These are phyloP conservation scores for Trypanosoma lewisi DNA, from an alignment of 208 protist genomes.

Conservation along the genomic window DNA sequence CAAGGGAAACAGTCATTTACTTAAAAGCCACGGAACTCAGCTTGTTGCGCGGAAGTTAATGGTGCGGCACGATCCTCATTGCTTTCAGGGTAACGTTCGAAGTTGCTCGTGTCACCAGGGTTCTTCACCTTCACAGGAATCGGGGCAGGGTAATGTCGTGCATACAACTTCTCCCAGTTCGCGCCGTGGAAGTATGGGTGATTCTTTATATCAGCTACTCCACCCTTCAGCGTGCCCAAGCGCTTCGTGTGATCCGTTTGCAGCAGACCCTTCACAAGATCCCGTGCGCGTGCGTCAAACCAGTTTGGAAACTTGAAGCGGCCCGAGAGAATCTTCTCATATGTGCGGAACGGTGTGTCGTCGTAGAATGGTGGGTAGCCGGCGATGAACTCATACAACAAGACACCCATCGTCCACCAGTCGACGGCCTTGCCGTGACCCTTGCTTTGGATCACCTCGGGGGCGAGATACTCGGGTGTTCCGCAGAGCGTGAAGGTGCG, in stretches of 20 bases:
- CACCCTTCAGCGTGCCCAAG: slow-evolving; percentile 86
- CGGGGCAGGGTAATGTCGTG: slow-evolving; percentile 76
- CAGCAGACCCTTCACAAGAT: slow-evolving; percentile 84
- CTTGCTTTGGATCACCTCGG: slow-evolving; percentile 92
- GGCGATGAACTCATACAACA: slow-evolving; percentile 95
- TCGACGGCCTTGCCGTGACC: slow-evolving; percentile 95
- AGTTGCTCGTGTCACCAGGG: slow-evolving; percentile 87
- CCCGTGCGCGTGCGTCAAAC: slow-evolving; percentile 73
- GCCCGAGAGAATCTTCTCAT: slow-evolving; percentile 87
- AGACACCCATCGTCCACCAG: slow-evolving; percentile 96
- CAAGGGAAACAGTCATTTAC: no score
- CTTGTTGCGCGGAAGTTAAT: slow-evolving; percentile 77
- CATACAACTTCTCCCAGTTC: slow-evolving; percentile 91
- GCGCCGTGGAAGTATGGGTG: slow-evolving; percentile 94
- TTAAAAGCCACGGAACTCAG: slow-evolving; percentile 80
- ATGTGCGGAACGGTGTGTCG: slow-evolving; percentile 86
- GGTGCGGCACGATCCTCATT: slow-evolving; percentile 51
- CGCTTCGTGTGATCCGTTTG: slow-evolving; percentile 87
- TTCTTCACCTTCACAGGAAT: slow-evolving; percentile 77
- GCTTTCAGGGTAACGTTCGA: slow-evolving; percentile 86
- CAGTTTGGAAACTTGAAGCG: slow-evolving; percentile 84
- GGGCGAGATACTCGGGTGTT: slow-evolving; percentile 88
- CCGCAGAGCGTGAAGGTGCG: slow-evolving; percentile 89
- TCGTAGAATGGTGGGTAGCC: slow-evolving; percentile 93
- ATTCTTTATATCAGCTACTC: slow-evolving; percentile 92